Base-by-base conservation (phyloP, 2,329 filamentous ascomycete species). In the Colletotrichum sp. region DNA sequence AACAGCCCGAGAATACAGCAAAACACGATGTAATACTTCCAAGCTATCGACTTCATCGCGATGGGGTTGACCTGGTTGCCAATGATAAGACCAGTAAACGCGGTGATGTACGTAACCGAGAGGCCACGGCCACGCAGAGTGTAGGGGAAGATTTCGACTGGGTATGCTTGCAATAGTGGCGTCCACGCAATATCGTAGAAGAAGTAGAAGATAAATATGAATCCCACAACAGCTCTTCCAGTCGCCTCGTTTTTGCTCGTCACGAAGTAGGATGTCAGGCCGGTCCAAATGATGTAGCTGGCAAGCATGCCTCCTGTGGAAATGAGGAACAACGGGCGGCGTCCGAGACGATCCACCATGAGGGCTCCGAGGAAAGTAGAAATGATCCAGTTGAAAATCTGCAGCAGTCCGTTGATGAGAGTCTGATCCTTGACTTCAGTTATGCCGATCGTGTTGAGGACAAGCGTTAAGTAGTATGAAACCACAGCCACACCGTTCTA, bases 321-420 rank as follows among this genome's bases (percentile, higher is more conserved):
- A 49, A 84, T 83, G 63, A 90, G 85, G n/a, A 90, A 83, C 2
- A 88, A 83, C 77, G 87, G 89, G 72, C 88, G 60, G 18, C 78
- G 73, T 28, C 77, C 77, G 8, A 79, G 80, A 16, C 81, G 85
- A 78, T 90, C 88, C 39, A 89, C 80, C 59, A 87, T 81, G 21
- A 82, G 79, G 74, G 89, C 84, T 68, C 87, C 87, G 8, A 73
- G 71, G 39, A 72, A 75, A 12, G 72, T 75, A 3, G 72, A 71
- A 18, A 75, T 68, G n/a, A 75, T 28, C 68, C 68, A 75, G 68
- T 75, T 75, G 55, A 62, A 72, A 8, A 75, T 75, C 28, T 75
- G 68, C 4, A 75, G 39, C 12, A 75, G 16, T 8, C 84, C 86
- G 74, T 87, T 88, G 79, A 88, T 87, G 24, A 84, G 76, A 24